Base-by-base conservation (phyloP, 306 rosid genomes). In the Purshia tridentata region DNA sequence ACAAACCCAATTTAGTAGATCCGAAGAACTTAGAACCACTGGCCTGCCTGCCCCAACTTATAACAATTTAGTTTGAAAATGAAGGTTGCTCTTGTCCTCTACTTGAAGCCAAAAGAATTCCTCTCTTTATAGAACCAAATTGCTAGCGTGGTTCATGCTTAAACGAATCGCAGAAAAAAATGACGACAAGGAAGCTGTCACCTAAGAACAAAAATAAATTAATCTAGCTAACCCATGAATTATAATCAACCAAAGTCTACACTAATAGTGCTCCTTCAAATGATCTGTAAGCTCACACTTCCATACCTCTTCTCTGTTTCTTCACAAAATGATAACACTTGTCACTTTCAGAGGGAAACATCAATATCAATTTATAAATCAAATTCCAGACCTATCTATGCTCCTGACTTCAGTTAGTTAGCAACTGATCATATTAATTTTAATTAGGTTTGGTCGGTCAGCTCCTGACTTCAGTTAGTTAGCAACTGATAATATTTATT, bases 291-390 rank as follows among this genome's bases (percentile, higher is more conserved):
- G 0, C 76, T 63, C 61, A 65, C 14, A 72, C 16, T 47, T 6
- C 16, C 10, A 65, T 4, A 20, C 16, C 59, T 53, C 60, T 56
- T 39, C 23, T 69, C 60, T 55, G 46, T 60, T 67, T 62, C 22
- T 18, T 61, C 79, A 20, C 72, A 56, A 79, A 74, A 84, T 86
- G 86, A 81, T 53, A 64, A 72, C 54, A 64, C 12, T 57, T 3
- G 45, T n/a, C n/a, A n/a, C n/a, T n/a, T n/a, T n/a, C 57, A 52
- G 62, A 56, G 6, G 69, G 13, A 40, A 83, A n/a, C n/a, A n/a
- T n/a, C n/a, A n/a, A n/a, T n/a, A n/a, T n/a, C n/a, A n/a, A 70
- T 20, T 19, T 57, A 73, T 53, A 52, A 8, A 15, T 71, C 40
- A 23, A 20, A 12, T 39, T 72, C 79, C n/a, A n/a, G n/a, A n/a